Evolutionary conservation across 73 alveolate genomes (phyloP), one percentile per base, ranked within the genome.

Genomic region (Tetrahymena elliotti): DNA sequence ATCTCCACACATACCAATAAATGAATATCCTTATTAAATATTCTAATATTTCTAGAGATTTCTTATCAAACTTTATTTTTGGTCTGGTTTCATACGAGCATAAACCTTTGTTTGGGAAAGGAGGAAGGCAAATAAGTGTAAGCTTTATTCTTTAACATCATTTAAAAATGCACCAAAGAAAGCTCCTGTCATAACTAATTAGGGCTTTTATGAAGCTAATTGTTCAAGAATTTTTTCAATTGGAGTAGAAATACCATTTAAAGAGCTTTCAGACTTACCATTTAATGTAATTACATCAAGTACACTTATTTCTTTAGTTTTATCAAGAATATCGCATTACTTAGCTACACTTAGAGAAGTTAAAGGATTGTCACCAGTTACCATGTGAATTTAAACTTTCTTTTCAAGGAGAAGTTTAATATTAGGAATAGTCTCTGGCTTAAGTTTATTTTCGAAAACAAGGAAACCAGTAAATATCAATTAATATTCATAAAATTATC

Each of bases 81-180:
- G 97, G 54, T 96, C 97, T 10, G 99, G 99, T 53, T 98, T 96
- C 99, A 98, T 97, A 95, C 99, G 96, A 4, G 99, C 98, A 93
- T 95, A 98, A 22, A 98, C 98, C 92, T 96, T 93, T 54, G 97
- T 98, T 24, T n/a, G 16, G 36, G 52, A 94, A 20, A 94, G 37
- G 37, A 83, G 24, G 16, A 36, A 53, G 84, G 93, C 38, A 38
- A 83, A 34, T 24, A 83, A 31, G 40, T 94, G 35, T 24, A 33
- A 83, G 20, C 18, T 94, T 24, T 41, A 83, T 39, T 83, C 20
- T 31, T 83, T 53, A 11, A 38, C 38, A 35, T 83, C 20, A 24
- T 68, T 68, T 31, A 38, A n/a, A 83, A 94, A 53, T 38, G 83
- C 10, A 39, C 54, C 94, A 94, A 94, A 94, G 38, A 94, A 93